Base-by-base conservation (phyloP, 371 early-diverging fungal species). In the Mucor piriformis region DNA sequence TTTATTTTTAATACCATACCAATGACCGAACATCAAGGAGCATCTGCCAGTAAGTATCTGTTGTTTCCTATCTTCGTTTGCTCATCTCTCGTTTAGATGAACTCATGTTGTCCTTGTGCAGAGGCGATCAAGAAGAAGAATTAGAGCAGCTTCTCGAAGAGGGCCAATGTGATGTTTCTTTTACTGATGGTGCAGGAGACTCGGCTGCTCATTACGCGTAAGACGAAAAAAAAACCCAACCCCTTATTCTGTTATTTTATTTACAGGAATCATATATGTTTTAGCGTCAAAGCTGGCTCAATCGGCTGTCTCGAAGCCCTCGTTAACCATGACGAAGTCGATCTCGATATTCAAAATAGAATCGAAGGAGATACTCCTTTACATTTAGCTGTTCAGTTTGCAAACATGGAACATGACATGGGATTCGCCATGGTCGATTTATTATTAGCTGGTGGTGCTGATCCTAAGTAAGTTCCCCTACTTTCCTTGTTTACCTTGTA, bases 151-250 rank as follows among this genome's bases (percentile, higher is more conserved):
- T 84, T 46, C 57, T 85, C 6, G 52, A 55, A 20, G 48, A 63
- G 18, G 64, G 63, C 32, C 60, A 67, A 16, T 77, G 75, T 34
- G 66, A 85, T 44, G 64, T 88, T 46, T 83, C 83, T 70, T 81
- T 72, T 57, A 73, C 63, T 3, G 87, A 89, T 60, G 84, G 79
- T 29, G 67, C 81, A n/a, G 89, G 89, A 35, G 82, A 83, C 50
- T 79, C 84, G 6, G 84, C 85, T 18, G 84, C 88, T 47, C 89
- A 89, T 57, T 80, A 82, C 64, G 88, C 88, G 87, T 87, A 83
- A 66, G 86, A 34, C 5, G 13, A 5, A 1, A 13, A 34, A 34
- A 8, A 34, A 34, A 34, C 40, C 40, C 6, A 13, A n/a, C n/a
- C n/a, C n/a, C n/a, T 32, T 29, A 1, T 29, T 29, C 29, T 8